These are phyloP conservation scores for Fusarium bactridioides DNA, from an alignment of 2,329 filamentous ascomycete genomes.

Conservation along the genomic window DNA sequence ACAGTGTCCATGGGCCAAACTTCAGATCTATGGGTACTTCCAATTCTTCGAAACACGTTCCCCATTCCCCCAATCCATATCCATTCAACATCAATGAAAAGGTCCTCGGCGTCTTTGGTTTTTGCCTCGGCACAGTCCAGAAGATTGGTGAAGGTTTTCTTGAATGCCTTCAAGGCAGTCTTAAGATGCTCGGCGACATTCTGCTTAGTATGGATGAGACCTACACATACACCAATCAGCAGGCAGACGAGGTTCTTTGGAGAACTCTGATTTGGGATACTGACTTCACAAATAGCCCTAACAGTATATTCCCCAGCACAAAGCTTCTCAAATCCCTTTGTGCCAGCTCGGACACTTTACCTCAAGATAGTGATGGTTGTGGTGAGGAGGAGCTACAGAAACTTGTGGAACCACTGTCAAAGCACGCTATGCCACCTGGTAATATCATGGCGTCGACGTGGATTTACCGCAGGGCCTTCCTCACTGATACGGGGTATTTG, in stretches of 20 bases:
- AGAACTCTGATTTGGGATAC: neutral
- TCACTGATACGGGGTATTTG: neutral
- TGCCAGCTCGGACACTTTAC: rapidly evolving
- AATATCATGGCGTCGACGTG: neutral
- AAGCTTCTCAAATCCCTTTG: neutral
- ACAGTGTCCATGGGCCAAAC: neutral
- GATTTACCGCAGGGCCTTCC: rapidly evolving
- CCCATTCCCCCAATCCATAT: rapidly evolving
- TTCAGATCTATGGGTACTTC: neutral
- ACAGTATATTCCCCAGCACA: neutral
- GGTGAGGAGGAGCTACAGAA: neutral
- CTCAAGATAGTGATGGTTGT: neutral
- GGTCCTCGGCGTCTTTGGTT: rapidly evolving
- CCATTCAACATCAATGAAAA: neutral
- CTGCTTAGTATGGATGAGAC: neutral
- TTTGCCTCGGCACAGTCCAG: neutral
- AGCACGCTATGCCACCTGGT: neutral
- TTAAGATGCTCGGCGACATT: neutral
- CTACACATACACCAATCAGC: neutral
- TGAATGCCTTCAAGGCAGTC: neutral
- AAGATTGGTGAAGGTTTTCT: neutral
- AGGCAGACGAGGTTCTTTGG: neutral
- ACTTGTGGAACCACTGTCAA: rapidly evolving
- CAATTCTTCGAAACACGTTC: neutral
- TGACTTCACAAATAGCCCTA: neutral